A percentile compares a stretch with the other conserved stretches of the same genome.
Conservation (phyloP, 2,329 filamentous ascomycete species). For the Mollisia scopiformis region DNA sequence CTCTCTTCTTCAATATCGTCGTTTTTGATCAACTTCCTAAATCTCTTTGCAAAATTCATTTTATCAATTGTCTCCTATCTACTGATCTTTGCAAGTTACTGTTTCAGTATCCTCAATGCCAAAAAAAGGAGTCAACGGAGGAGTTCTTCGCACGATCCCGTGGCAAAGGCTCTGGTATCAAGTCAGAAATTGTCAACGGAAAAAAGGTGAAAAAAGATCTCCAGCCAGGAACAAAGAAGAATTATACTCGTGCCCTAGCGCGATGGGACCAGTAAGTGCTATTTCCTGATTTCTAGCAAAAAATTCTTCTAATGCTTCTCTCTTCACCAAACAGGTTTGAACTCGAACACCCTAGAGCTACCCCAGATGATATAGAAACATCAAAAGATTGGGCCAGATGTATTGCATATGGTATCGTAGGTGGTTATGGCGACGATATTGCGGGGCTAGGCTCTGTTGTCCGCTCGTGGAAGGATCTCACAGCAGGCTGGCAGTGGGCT, state of each 20-base stretch:
- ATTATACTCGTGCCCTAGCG: slow-evolving; percentile 15
- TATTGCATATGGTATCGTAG: too few relatives aligned
- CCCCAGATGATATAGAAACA: too few relatives aligned
- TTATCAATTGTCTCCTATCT: slow-evolving; percentile 4
- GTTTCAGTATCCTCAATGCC: slow-evolving; percentile 16
- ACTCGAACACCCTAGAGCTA: too few relatives aligned
- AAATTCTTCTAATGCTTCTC: too few relatives aligned
- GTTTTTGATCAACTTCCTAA: slow-evolving; percentile 8
- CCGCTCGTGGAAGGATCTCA: too few relatives aligned
- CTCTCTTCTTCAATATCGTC: slow-evolving; percentile 5
- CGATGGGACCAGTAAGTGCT: slow-evolving; percentile 11
- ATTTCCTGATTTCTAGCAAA: too few relatives aligned
- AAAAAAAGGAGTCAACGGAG: slow-evolving; percentile 13
- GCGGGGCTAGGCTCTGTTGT: too few relatives aligned
- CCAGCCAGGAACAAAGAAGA: slow-evolving; percentile 20
- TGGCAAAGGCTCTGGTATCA: slow-evolving; percentile 18
- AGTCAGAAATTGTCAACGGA: slow-evolving; percentile 18
- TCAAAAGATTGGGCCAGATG: too few relatives aligned
- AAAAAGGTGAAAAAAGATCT: slow-evolving; percentile 20
- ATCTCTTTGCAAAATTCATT: slow-evolving; percentile 14
- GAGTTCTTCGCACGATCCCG: slow-evolving; percentile 19
- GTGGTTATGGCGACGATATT: too few relatives aligned
- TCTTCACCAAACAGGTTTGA: too few relatives aligned
- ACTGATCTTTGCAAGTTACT: slow-evolving; percentile 14
- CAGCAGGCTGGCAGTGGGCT: too few relatives aligned